Evolutionary conservation across 2,329 filamentous ascomycete genomes (phyloP), one percentile per base, ranked within the genome.

Genomic region (Fusarium annulatum): DNA sequence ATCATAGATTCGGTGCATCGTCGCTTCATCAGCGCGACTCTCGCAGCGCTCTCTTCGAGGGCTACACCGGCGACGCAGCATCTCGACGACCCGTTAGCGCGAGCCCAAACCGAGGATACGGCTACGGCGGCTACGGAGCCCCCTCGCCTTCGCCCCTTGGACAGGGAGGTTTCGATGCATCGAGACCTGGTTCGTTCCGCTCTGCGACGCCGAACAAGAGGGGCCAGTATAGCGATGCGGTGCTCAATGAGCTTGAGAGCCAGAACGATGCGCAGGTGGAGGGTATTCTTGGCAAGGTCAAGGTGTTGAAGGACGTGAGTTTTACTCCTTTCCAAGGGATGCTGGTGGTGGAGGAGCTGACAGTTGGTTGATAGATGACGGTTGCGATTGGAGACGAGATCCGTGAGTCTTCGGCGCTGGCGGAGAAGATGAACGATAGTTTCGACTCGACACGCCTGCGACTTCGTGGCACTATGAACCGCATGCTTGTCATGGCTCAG

Each of bases 401-500:
- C 79, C 90, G 96, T 76, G 94, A 97, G 72, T 96, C 93, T 19
- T 94, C 94, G 5, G 92, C 94, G 4, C 88, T 98, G 8, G 93
- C 95, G 5, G 94, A 98, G 78, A 96, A 95, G 84, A 97, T 99
- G 92, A 98, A 98, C 82, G 94, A 97, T 79, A 89, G 91, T 9
- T 99, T 98, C 80, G 96, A 98, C 81, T 91, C 89, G 77, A 97
- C 96, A 60, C 87, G 95, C 39, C 84, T 95, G 59, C 90, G 93
- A 72, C 86, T 99, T 71, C 89, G 92, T 49, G 95, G 96, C 61
- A 98, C 97, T 23, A 98, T 99, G 96, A 97, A 94, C 81, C 88
- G 95, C 67, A 99, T 99, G 96, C 84, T 98, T 74, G 81, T 96
- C 61, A 99, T 99, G 96, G 96, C 96, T 9, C 90, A 98, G 85